A percentile compares a stretch with the other conserved stretches of the same genome.
Conservation (phyloP, 2,329 filamentous ascomycete genomes). For the Monosporascus sp. region DNA sequence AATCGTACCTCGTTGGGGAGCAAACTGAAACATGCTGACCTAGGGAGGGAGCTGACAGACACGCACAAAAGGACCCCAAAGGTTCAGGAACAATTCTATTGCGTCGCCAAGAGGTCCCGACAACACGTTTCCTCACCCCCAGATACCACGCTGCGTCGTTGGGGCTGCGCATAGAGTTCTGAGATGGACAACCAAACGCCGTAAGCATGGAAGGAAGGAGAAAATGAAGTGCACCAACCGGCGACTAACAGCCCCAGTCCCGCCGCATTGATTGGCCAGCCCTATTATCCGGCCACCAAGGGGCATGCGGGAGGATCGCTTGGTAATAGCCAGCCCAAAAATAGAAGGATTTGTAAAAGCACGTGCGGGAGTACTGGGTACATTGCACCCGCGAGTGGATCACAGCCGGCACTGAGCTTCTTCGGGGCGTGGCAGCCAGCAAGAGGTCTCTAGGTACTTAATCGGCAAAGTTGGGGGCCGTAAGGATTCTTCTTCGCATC, state of each 20-base stretch:
- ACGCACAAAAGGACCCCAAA: not conserved
- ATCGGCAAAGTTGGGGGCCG: not conserved
- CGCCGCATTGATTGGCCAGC: constrained; percentile 15
- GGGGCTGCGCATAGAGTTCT: not conserved
- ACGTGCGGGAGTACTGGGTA: constrained; percentile 1
- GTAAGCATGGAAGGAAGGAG: not conserved
- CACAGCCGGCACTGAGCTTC: not conserved
- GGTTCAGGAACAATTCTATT: not conserved
- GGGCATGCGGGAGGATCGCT: constrained; percentile 10
- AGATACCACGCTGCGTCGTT: not conserved
- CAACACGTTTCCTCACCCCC: not conserved
- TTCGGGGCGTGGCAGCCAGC: not conserved
- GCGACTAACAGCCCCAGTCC: not conserved
- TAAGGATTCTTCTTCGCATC: not conserved
- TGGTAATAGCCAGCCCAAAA: constrained; percentile 22
- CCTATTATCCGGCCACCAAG: constrained; percentile 17
- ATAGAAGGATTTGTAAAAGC: constrained; percentile 23
- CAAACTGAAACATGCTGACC: no score
- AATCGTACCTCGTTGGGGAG: no score
- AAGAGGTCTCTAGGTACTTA: no score
- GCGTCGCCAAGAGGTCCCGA: not conserved
- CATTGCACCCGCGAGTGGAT: not conserved
- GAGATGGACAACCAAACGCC: not conserved
- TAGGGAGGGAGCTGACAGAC: no score
- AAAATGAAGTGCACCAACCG: not conserved